Evolutionary conservation across 371 early-diverging fungal species (phyloP).

Genomic region (Mortierella sp.): DNA sequence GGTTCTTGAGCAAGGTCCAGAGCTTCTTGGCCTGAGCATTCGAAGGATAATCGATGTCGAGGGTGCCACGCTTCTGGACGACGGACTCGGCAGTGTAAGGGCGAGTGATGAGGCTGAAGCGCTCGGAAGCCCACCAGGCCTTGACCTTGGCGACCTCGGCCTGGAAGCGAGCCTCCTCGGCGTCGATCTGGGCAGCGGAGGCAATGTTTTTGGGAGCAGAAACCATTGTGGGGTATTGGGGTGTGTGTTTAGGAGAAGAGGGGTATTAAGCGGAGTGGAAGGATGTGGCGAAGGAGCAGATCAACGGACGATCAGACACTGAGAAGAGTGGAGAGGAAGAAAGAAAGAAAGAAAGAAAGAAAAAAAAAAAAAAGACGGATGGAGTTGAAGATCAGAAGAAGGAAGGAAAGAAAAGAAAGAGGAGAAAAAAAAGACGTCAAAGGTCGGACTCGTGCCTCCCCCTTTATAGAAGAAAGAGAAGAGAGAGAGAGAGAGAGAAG

Average conservation of each 20-base stretch:
- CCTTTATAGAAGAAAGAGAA: conserved; percentile 1
- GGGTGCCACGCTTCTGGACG: conserved; percentile 89
- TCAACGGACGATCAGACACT: background rate
- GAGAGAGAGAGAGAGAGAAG: background rate
- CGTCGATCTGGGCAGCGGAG: conserved; percentile 55
- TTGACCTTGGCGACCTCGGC: conserved; percentile 85
- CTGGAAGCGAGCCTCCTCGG: conserved; percentile 78
- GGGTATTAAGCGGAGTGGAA: background rate
- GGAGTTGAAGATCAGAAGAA: background rate
- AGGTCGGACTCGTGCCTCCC: background rate
- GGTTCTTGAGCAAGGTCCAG: conserved; percentile 84
- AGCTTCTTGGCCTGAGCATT: conserved; percentile 93
- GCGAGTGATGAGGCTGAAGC: conserved; percentile 87
- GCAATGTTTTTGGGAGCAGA: conserved; percentile 49
- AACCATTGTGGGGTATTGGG: conserved; percentile 20
- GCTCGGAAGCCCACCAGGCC: conserved; percentile 88
- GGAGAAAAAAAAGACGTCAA: background rate
- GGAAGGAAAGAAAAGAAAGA: conserved; percentile 2
- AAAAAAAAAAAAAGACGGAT: background rate
- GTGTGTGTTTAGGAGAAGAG: conserved; percentile 13
- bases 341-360: background rate
- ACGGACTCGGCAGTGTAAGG: conserved; percentile 94
- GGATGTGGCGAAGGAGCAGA: background rate
- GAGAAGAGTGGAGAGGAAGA: background rate
- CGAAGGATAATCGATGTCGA: conserved; percentile 82